Evolutionary conservation across 2,329 filamentous ascomycete species (phyloP).

Genomic region (Fusarium burgessii): DNA sequence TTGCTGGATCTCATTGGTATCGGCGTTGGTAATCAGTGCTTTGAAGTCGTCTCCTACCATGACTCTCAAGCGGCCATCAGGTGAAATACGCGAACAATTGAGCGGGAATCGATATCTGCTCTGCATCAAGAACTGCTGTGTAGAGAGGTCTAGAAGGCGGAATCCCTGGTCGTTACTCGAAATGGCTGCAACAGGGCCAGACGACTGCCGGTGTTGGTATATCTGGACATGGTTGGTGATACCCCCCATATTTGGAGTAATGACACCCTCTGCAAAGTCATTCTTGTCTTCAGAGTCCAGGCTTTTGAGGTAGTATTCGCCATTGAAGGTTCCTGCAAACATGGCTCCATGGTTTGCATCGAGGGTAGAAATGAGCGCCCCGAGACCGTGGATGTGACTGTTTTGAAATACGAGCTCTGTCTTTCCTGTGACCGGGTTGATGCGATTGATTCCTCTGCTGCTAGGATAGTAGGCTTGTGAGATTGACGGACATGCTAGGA

Average conservation of each 20-base stretch:
- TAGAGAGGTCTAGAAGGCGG: slow-evolving; percentile 68
- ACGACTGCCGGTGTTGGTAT: slow-evolving; percentile 64
- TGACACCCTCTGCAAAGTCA: slow-evolving; percentile 58
- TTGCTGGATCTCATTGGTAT: slow-evolving; percentile 70
- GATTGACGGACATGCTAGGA: slow-evolving; percentile 68
- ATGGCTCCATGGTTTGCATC: slow-evolving; percentile 66
- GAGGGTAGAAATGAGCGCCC: slow-evolving; percentile 62
- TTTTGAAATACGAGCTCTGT: slow-evolving; percentile 60
- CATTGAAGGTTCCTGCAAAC: slow-evolving; percentile 69
- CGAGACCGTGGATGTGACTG: slow-evolving; percentile 51
- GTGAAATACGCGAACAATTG: slow-evolving; percentile 80
- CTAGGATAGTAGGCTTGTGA: slow-evolving; percentile 69
- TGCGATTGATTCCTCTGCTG: slow-evolving; percentile 60
- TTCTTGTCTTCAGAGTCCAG: slow-evolving; percentile 56
- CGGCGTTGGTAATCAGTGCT: slow-evolving; percentile 76
- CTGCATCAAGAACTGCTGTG: slow-evolving; percentile 68
- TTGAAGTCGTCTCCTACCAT: slow-evolving; percentile 77
- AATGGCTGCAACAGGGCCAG: slow-evolving; percentile 67
- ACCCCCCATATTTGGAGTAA: slow-evolving; percentile 62
- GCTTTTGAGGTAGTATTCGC: slow-evolving; percentile 64
- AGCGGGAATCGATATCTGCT: slow-evolving; percentile 69
- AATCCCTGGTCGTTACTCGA: slow-evolving; percentile 72
- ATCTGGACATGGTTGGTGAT: slow-evolving; percentile 76
- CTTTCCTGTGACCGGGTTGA: slow-evolving; percentile 63
- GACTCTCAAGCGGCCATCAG: slow-evolving; percentile 76